phyloP scores from a whole-genome alignment of 805 yeast species.

The Saccharomycopsis sp. region DNA sequence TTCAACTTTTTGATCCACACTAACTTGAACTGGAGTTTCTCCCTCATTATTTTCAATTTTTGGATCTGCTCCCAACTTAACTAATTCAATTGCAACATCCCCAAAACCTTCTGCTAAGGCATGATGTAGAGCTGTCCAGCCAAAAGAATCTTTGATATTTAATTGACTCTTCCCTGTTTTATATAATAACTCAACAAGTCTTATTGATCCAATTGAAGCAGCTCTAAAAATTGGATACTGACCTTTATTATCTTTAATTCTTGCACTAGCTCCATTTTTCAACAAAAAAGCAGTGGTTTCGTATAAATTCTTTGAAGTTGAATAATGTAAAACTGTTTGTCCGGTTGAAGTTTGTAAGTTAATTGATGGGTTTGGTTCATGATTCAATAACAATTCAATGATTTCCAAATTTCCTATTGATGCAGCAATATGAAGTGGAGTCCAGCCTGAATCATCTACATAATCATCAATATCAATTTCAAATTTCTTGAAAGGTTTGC shows the following conservation, averaged over 20 bases:
- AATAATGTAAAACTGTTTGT: slow-evolving; percentile 64
- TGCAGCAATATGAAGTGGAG: slow-evolving; percentile 74
- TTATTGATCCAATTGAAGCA: slow-evolving; percentile 59
- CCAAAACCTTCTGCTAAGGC: slow-evolving; percentile 87
- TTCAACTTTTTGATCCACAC: slow-evolving; percentile 42
- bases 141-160: slow-evolving; percentile 52
- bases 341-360: slow-evolving; percentile 57
- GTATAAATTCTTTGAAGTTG: slow-evolving; percentile 57
- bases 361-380: slow-evolving; percentile 48
- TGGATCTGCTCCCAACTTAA: slow-evolving; percentile 58
- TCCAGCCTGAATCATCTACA: slow-evolving; percentile 77
- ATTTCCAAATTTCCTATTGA: slow-evolving; percentile 57
- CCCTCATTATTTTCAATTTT: slow-evolving; percentile 38
- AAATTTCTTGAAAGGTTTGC: slow-evolving; percentile 17
- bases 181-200: slow-evolving; percentile 44
- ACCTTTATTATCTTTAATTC: slow-evolving; percentile 56
- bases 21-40: slow-evolving; percentile 42
- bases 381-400: slow-evolving; percentile 37
- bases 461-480: slow-evolving; percentile 56
- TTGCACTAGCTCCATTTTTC: slow-evolving; percentile 46
- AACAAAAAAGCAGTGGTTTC: slow-evolving; percentile 46
- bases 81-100: slow-evolving; percentile 56
- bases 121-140: slow-evolving; percentile 85
- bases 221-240: slow-evolving; percentile 75
- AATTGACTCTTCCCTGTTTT: slow-evolving; percentile 47